Evolutionary conservation across 83 land plant genomes (phyloP), one percentile per base, ranked within the genome.

Genomic region (Larix sibirica): DNA sequence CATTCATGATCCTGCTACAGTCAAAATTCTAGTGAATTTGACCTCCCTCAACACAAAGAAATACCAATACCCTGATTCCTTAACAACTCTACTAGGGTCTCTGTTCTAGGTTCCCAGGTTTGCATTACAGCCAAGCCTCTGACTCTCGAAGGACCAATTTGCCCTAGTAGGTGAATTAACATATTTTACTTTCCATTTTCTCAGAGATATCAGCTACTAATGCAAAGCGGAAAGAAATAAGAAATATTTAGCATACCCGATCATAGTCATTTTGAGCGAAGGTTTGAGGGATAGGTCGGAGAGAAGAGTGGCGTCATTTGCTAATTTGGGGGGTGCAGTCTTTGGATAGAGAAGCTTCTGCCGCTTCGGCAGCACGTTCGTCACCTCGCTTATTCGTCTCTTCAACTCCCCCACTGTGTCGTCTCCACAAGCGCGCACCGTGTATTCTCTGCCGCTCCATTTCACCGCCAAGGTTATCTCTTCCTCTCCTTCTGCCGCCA

Each of bases 341-440:
- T 93, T 96, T 12, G 98, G 94, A 80, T 94, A 96, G 56, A 97
- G 96, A 80, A 97, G 94, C 91, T 97, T 97, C 93, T 97, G 98
- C 26, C 99, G 92, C 90, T 96, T 97, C 76, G 99, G 99, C 60
- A 97, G 86, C 42, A 97, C 98, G 77, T 81, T 90, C 59, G 99
- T 97, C 80, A 87, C 87, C 81, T 97, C 95, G 83, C 98, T 96
- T 87, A 97, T 96, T 63, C 99, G 92, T 18, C 99, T 93, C 88
- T 97, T 97, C 77, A 97, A 85, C 86, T 97, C 99, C 18, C 87
- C 95, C 13, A 96, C 95, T 16, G 90, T 91, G 86, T 97, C 99
- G 75, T 96, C 99, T 64, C 90, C 90, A 82, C 99, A 94, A 64
- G 93, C 95, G 16, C 96, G 84, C 81, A 96, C 94, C 4, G 92